These are phyloP conservation scores for Pterulicium gracile DNA, from an alignment of 1,284 basidiomycete genomes.

Conservation along the genomic window DNA sequence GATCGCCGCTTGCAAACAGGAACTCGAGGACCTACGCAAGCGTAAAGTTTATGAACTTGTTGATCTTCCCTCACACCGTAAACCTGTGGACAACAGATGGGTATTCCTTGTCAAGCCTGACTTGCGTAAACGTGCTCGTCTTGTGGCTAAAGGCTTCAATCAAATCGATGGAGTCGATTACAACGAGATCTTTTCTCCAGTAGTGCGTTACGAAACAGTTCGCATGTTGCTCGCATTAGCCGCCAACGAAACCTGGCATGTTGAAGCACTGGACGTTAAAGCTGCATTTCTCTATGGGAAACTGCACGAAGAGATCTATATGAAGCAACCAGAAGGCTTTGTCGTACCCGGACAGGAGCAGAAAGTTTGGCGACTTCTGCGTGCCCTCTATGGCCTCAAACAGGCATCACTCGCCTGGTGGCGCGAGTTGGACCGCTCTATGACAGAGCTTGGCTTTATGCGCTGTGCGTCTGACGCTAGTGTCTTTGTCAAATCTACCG, in stretches of 20 bases:
- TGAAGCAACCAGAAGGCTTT: slow-evolving; percentile 21
- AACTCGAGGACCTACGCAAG: slow-evolving; percentile 6
- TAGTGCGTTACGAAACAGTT: slow-evolving; percentile 18
- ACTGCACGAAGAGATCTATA: slow-evolving; percentile 21
- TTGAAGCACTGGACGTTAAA: slow-evolving; percentile 20
- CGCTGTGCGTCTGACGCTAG: slow-evolving; percentile 13
- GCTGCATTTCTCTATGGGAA: slow-evolving; percentile 24
- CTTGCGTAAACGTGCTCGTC: slow-evolving; percentile 19
- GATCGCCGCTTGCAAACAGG: slow-evolving; percentile 10
- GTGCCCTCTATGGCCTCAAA: slow-evolving; percentile 25
- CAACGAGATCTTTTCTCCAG: slow-evolving; percentile 25
- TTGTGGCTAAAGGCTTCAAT: slow-evolving; percentile 25
- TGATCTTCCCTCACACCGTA: slow-evolving; percentile 13
- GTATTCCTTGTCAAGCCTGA: slow-evolving; percentile 28
- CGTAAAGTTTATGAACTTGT: slow-evolving; percentile 13
- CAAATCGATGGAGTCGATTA: slow-evolving; percentile 19
- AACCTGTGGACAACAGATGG: slow-evolving; percentile 22
- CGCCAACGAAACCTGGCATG: slow-evolving; percentile 14
- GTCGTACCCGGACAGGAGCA: slow-evolving; percentile 9
- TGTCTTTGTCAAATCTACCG: slow-evolving; percentile 11
- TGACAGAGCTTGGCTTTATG: slow-evolving; percentile 14
- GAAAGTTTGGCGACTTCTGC: slow-evolving; percentile 12
- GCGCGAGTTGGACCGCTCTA: slow-evolving; percentile 14
- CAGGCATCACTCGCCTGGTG: slow-evolving; percentile 22
- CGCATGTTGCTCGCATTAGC: slow-evolving; percentile 20